A percentile compares a stretch with the other conserved stretches of the same genome.
Evolutionary conservation across 2,329 filamentous ascomycete genomes (phyloP).

Genomic region (Venturia oleaginea): DNA sequence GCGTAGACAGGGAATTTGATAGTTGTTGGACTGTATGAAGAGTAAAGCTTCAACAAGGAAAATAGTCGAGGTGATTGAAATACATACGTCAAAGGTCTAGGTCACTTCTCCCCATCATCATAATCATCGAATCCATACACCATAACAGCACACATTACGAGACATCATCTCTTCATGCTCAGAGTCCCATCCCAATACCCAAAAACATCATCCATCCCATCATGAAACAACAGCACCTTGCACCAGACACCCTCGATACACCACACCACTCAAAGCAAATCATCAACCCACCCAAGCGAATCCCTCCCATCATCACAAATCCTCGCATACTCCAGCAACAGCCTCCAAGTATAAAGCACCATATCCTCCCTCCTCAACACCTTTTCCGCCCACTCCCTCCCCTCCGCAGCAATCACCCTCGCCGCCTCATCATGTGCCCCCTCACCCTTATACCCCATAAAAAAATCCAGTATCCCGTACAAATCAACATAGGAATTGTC

Average conservation of each 20-base stretch:
- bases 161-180: too few species aligned
- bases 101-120: too few species aligned
- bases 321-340: constrained; percentile 40
- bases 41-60: too few species aligned
- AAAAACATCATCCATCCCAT: background rate
- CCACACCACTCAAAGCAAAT: constrained; percentile 14
- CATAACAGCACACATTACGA: too few species aligned
- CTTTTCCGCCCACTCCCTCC: constrained; percentile 58
- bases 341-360: constrained; percentile 57
- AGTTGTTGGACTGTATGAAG: too few species aligned
- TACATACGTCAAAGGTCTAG: too few species aligned
- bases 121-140: too few species aligned
- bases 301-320: constrained; percentile 34
- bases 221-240: background rate
- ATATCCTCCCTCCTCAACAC: constrained; percentile 65
- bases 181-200: background rate
- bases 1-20: too few species aligned
- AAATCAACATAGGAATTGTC: constrained; percentile 64
- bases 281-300: constrained; percentile 29
- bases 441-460: constrained; percentile 41
- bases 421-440: constrained; percentile 45
- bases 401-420: constrained; percentile 54
- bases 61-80: too few species aligned
- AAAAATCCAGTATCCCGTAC: constrained; percentile 66
- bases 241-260: background rate